Conservation (phyloP, 1,284 basidiomycete genomes). For the Microbotryum scabiosae region DNA sequence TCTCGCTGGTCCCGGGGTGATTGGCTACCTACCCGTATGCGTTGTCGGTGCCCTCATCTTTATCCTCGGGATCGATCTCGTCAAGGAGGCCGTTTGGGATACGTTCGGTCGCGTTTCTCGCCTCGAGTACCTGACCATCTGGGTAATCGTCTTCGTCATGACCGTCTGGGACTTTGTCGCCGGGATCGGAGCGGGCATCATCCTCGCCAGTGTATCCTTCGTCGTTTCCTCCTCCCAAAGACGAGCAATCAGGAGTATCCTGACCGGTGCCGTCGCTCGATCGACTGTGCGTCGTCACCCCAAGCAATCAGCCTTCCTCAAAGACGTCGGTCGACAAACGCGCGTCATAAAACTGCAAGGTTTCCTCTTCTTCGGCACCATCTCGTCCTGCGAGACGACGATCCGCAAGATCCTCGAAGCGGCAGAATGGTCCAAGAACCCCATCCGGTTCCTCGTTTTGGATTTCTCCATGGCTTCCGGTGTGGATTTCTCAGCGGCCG, state of each 20-base stretch:
- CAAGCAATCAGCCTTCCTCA: slow-evolving; percentile 74
- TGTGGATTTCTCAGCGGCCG: slow-evolving; percentile 89
- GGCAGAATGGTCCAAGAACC: slow-evolving; percentile 64
- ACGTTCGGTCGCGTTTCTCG: slow-evolving; percentile 66
- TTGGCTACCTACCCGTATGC: slow-evolving; percentile 63
- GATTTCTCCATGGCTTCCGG: slow-evolving; percentile 75
- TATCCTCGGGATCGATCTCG: slow-evolving; percentile 86
- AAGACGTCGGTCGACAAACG: slow-evolving; percentile 84
- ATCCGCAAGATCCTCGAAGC: slow-evolving; percentile 65
- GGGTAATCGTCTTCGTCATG: slow-evolving; percentile 64
- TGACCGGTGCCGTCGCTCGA: slow-evolving; percentile 47
- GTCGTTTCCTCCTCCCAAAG: slow-evolving; percentile 85
- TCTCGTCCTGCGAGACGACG: slow-evolving; percentile 41
- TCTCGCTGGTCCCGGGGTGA: slow-evolving; percentile 72
- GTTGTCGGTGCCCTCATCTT: slow-evolving; percentile 75
- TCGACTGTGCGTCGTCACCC: slow-evolving; percentile 82
- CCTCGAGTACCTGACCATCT: slow-evolving; percentile 51
- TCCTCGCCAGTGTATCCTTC: slow-evolving; percentile 71
- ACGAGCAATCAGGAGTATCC: slow-evolving; percentile 62
- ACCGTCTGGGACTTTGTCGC: slow-evolving; percentile 87
- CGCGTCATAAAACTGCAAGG: slow-evolving; percentile 83
- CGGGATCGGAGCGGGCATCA: slow-evolving; percentile 77
- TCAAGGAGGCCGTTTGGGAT: slow-evolving; percentile 94
- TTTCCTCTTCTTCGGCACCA: slow-evolving; percentile 82
- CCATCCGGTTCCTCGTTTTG: slow-evolving; percentile 80